Evolutionary conservation across 441 rosid species (phyloP).

Genomic region (Adansonia rubrostipa): DNA sequence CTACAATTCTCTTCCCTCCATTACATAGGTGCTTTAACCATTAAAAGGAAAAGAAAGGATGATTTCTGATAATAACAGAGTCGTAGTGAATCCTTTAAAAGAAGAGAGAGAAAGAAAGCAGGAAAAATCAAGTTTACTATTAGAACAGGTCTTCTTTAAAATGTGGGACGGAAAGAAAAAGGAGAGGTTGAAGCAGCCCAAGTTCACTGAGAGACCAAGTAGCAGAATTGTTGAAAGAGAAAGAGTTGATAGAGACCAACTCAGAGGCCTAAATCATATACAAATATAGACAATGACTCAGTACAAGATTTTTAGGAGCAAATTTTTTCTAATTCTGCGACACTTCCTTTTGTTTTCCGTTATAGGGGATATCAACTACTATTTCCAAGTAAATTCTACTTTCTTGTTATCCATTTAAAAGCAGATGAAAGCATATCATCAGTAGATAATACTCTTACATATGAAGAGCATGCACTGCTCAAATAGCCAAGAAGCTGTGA

Average conservation of each 20-base stretch:
- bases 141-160: not conserved
- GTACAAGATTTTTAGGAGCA: not conserved
- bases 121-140: not conserved
- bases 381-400: not conserved
- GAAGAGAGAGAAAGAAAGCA: not conserved
- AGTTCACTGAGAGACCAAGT: not conserved
- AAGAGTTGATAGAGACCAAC: not conserved
- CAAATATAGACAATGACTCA: not conserved
- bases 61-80: not conserved
- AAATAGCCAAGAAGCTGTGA: not conserved
- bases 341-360: not conserved
- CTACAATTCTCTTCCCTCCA: not conserved
- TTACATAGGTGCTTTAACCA: not conserved
- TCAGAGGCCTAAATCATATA: not conserved
- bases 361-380: not conserved
- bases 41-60: not conserved
- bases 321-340: not conserved
- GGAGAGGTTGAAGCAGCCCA: not conserved
- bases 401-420: not conserved
- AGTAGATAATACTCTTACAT: not conserved
- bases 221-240: not conserved
- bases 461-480: not conserved
- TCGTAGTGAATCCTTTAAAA: not conserved
- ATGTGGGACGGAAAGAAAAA: not conserved
- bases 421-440: not conserved